Evolutionary conservation across 768 basidiomycete genomes (phyloP), one percentile per base, ranked within the genome.

Genomic region (Russula vinacea): DNA sequence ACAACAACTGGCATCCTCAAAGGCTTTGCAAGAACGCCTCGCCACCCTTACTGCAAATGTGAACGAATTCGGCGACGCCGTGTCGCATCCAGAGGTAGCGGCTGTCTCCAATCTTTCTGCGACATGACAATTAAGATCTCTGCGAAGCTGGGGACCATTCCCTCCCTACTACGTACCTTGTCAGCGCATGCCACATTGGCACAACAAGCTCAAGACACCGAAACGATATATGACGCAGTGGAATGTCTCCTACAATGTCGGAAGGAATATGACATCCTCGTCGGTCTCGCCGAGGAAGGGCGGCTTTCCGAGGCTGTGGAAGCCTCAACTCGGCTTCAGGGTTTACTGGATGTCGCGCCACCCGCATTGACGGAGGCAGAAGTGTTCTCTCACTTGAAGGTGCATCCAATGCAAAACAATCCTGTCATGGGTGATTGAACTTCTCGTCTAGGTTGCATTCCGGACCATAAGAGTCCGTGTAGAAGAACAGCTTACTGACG

Each of bases 401-500:
- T 90, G 68, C 37, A 80, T 68, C n/a, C 53, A 50, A 45, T 50
- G 47, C n/a, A 56, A 58, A 68, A 19, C 69, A 24, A 22, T 60
- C 17, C 33, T 22, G 39, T 5, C 9, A 37, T 29, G 50, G 14
- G 35, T 26, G n/a, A 51, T 53, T 58, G 24, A 62, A 24, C 19
- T 35, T 47, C 39, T 54, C 57, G 19, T 22, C 7, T 67, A 93
- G 90, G 78, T 76, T 56, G 83, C 77, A 67, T 80, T 84, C 62
- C 80, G 79, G 64, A 79, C 83, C 10, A 73, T 80, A 29, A 79
- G 79, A 70, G 84, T 87, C 60, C 82, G 82, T 42, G 74, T 83
- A 8, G 85, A 90, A 70, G 91, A 92, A 65, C 85, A 90, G 69
- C 78, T 93, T 26, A 82, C 79, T 67, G 84, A 89, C 53, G 87